phyloP scores from a whole-genome alignment of 2,329 filamentous ascomycete species.

The Dactylonectria estremocensis region DNA sequence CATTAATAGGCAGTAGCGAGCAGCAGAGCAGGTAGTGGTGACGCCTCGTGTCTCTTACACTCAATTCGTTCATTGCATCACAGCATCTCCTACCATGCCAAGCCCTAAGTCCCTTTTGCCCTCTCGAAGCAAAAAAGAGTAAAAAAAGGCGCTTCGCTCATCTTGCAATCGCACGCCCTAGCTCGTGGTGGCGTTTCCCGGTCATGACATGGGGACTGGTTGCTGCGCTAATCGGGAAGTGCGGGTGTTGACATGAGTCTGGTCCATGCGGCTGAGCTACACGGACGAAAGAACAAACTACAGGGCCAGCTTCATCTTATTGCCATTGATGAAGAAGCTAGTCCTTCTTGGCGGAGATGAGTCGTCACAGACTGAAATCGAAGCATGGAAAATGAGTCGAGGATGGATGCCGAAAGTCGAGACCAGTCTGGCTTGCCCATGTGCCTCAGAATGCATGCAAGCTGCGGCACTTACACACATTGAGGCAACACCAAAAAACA shows the following conservation, averaged over 20 bases:
- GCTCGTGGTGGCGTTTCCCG: not conserved
- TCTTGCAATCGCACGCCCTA: not conserved
- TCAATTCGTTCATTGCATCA: not conserved
- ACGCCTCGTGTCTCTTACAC: not conserved
- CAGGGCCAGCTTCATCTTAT: constrained; percentile 22
- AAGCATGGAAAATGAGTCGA: not conserved
- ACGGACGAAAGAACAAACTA: constrained; percentile 20
- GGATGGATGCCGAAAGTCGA: not conserved
- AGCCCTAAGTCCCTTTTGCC: not conserved
- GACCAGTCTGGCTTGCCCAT: not conserved
- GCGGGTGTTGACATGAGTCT: constrained; percentile 15
- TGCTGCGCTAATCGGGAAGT: constrained; percentile 15
- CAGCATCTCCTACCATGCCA: not conserved
- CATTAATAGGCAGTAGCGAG: not conserved
- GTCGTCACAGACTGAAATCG: too few species aligned
- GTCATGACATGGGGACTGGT: not conserved
- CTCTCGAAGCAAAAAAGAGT: not conserved
- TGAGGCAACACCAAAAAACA: not conserved
- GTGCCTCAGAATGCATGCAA: not conserved
- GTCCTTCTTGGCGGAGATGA: not conserved
- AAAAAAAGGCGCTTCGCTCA: not conserved
- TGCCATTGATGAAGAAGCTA: not conserved
- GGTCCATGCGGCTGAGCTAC: constrained; percentile 30
- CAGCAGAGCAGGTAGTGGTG: too few species aligned
- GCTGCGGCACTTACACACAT: not conserved